Conservation (phyloP, 73 alveolate species). For the Uronychia setigera region DNA sequence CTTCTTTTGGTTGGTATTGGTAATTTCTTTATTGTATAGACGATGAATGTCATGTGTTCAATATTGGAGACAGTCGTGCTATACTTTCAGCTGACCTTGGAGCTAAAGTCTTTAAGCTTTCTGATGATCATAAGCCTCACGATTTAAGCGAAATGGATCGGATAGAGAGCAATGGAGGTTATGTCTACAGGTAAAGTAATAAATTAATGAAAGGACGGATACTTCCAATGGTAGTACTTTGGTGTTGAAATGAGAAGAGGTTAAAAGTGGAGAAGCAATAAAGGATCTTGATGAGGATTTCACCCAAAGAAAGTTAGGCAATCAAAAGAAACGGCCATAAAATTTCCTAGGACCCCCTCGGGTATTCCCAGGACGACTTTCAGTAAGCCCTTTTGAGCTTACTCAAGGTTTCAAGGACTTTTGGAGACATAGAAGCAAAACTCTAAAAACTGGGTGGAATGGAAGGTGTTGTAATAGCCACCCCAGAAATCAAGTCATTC, state of each 20-base stretch:
- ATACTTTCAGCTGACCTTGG: constrained; percentile 76
- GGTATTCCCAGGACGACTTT: constrained; percentile 77
- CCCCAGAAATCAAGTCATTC: constrained; percentile 77
- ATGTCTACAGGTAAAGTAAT: constrained; percentile 26
- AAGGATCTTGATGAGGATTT: background rate
- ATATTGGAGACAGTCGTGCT: constrained; percentile 70
- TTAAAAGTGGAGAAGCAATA: background rate
- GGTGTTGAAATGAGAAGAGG: constrained; percentile 13
- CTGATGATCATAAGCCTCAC: constrained; percentile 65
- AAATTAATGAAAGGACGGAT: background rate
- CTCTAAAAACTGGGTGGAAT: constrained; percentile 70
- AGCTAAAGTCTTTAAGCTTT: constrained; percentile 45
- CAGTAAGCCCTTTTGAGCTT: background rate
- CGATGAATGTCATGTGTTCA: constrained; percentile 29
- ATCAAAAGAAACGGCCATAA: background rate
- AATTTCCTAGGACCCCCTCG: constrained; percentile 72
- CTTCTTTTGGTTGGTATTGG: constrained; percentile 29
- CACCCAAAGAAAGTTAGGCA: background rate
- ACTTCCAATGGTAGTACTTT: constrained; percentile 16
- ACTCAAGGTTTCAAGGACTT: constrained; percentile 75
- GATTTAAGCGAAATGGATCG: constrained; percentile 48
- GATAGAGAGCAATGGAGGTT: constrained; percentile 46
- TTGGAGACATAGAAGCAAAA: constrained; percentile 90
- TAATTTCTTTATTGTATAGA: constrained; percentile 11
- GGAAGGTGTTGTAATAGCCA: constrained; percentile 76